Evolutionary conservation across 768 basidiomycete species (phyloP).

Genomic region (Podaxis rugospora): DNA sequence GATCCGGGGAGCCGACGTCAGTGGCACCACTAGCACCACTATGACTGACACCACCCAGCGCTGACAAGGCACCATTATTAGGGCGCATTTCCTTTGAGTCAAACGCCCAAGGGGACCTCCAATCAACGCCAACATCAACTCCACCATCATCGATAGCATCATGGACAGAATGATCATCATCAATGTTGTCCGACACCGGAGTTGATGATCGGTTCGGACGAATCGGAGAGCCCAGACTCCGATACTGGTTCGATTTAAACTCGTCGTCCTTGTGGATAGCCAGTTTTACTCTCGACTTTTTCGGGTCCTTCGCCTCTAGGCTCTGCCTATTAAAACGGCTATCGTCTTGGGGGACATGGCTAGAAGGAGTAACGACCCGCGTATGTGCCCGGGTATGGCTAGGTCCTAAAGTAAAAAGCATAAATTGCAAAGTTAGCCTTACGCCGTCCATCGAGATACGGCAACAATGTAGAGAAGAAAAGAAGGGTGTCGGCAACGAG

Average conservation of each 20-base stretch:
- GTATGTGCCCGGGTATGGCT: background rate
- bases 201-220: background rate
- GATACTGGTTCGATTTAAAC: background rate
- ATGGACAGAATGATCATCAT: conserved; percentile 2
- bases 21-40: background rate
- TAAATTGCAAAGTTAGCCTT: background rate
- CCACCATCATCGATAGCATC: conserved; percentile 3
- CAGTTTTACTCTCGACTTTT: background rate
- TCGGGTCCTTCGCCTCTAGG: background rate
- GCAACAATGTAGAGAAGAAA: background rate
- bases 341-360: background rate
- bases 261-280: background rate
- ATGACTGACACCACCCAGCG: background rate
- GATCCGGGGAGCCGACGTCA: background rate
- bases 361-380: background rate
- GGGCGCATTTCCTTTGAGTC: background rate
- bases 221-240: background rate
- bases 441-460: background rate
- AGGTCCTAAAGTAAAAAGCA: background rate
- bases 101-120: background rate
- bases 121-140: background rate
- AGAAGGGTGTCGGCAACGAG: background rate
- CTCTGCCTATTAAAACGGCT: background rate
- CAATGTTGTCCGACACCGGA: conserved; percentile 5
- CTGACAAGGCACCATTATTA: background rate